Conservation (phyloP, 2,329 filamentous ascomycete genomes). For the Hypoxylon sp. region DNA sequence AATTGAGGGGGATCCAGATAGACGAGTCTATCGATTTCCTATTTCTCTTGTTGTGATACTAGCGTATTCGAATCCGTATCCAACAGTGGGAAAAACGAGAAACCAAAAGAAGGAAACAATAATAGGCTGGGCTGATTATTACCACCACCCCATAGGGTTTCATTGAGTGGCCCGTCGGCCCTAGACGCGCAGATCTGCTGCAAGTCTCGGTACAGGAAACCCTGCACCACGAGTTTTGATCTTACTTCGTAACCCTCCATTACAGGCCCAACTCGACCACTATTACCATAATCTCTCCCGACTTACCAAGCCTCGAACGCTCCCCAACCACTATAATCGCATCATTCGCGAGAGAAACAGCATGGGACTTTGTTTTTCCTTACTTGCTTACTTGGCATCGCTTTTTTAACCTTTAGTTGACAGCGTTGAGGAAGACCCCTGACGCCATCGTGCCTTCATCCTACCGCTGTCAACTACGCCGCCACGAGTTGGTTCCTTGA, state of each 20-base stretch:
- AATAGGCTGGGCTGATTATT: slow-evolving; percentile 21
- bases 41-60: slow-evolving; percentile 4
- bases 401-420: slow-evolving; percentile 38
- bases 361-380: slow-evolving; percentile 27
- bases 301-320: slow-evolving; percentile 36
- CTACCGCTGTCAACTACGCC: slow-evolving; percentile 24
- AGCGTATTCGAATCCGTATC: slow-evolving; percentile 3
- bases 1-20: background rate
- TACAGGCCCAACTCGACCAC: slow-evolving; percentile 27
- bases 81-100: slow-evolving; percentile 7
- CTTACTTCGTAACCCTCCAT: slow-evolving; percentile 31
- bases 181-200: slow-evolving; percentile 46
- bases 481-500: slow-evolving; percentile 12
- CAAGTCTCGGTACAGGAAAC: slow-evolving; percentile 46
- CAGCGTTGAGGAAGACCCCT: slow-evolving; percentile 32
- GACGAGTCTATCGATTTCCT: slow-evolving; percentile 3
- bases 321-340: slow-evolving; percentile 30
- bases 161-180: slow-evolving; percentile 33
- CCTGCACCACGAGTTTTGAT: slow-evolving; percentile 45
- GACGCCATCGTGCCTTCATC: slow-evolving; percentile 40
- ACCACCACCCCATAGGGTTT: slow-evolving; percentile 33
- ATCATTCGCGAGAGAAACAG: slow-evolving; percentile 14
- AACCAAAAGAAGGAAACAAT: slow-evolving; percentile 6
- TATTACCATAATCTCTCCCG: slow-evolving; percentile 28
- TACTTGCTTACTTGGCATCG: slow-evolving; percentile 20